These are phyloP conservation scores for Tuber indicum DNA, from an alignment of 495 filamentous ascomycete genomes.

Conservation along the genomic window DNA sequence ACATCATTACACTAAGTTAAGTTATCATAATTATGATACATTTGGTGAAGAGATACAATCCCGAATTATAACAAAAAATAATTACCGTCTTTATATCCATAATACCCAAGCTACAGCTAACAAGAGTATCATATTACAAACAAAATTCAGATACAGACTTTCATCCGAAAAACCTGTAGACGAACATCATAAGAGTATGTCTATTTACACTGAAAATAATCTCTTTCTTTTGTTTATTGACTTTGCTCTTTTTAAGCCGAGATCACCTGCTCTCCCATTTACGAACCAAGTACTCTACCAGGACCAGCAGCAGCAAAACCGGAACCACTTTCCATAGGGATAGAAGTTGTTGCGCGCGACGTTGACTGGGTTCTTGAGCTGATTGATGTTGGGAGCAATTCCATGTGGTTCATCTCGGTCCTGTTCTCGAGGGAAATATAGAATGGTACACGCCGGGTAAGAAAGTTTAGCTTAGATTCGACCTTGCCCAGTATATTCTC, in stretches of 20 bases:
- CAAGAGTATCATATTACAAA: background rate
- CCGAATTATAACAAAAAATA: background rate
- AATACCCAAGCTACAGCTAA: background rate
- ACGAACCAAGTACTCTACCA: constrained; percentile 21
- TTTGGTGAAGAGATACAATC: background rate
- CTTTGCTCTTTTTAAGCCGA: background rate
- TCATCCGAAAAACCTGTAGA: background rate
- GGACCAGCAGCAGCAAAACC: constrained; percentile 22
- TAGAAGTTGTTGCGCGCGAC: background rate
- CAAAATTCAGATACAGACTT: background rate
- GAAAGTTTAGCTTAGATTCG: constrained; percentile 29
- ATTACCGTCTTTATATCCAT: background rate
- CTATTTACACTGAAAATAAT: constrained; percentile 17
- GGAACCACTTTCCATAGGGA: constrained; percentile 6
- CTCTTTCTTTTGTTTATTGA: no score
- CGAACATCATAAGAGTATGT: background rate
- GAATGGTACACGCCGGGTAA: constrained; percentile 32
- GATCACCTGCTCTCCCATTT: background rate
- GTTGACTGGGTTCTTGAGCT: constrained; percentile 16
- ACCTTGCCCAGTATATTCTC: constrained; percentile 40
- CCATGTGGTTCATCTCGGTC: constrained; percentile 35
- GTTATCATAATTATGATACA: no score
- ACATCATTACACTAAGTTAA: background rate
- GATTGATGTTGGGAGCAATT: constrained; percentile 31
- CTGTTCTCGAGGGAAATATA: constrained; percentile 38